Evolutionary conservation across 495 filamentous ascomycete genomes (phyloP), one percentile per base, ranked within the genome.

Genomic region (Articulospora tetracladia): DNA sequence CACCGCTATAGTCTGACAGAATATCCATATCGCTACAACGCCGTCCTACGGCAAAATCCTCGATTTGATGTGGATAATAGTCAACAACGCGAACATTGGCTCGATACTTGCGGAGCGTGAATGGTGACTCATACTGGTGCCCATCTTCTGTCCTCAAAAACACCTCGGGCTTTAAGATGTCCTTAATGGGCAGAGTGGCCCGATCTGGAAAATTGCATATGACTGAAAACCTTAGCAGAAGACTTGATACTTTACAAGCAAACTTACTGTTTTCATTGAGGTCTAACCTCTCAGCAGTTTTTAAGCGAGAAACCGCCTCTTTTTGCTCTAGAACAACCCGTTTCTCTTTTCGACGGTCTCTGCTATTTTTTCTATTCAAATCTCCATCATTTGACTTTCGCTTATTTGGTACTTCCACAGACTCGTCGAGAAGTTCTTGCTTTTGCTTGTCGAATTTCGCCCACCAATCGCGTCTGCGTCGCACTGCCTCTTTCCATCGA

Each of bases 11-110:
- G 30, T 80, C 74, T 2, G 79, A 80, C 6, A 85, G 65, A 2
- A 81, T 64, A 55, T 79, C 77, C 55, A 69, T 80, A 44, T 82
- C 71, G 19, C 67, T 68, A 34, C 66, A 62, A 34, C 73, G 73
- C 20, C 73, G 73, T 54, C 73, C 74, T 3, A 83, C 76, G 13
- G 90, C 75, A 63, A 97, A 98, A 58, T 96, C 84, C 60, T 86
- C 83, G 11, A 98, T 71, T 1, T 77, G 77, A 17, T 73, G 72
- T 1, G 94, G 94, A 30, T 78, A 84, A 73, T 91, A 97, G 69
- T 96, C 90, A 17, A 97, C 78, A 1, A 96, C 86, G 25, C 90
- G 87, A 46, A 88, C 87, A 30, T 73, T 70, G 17, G 82, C 75
- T 17, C 77, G 80, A 66, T 91, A 95, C 55, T 88, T 89, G 53